These are phyloP conservation scores for Phytophthora podocarpi DNA, from an alignment of 352 stramenopile species.

Conservation along the genomic window DNA sequence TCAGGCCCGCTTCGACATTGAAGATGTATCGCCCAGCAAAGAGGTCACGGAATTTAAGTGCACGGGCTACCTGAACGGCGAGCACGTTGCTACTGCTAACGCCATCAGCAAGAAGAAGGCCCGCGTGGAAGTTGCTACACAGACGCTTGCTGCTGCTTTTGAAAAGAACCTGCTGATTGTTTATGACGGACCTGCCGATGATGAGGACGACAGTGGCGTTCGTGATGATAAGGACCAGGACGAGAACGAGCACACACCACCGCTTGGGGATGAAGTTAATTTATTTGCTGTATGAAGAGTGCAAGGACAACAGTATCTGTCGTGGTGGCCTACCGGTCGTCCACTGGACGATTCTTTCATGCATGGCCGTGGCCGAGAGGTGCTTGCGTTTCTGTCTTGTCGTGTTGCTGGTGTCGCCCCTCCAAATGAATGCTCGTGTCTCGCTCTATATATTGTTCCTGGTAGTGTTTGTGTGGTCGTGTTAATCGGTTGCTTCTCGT, in stretches of 20 bases:
- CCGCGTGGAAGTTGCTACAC: constrained; percentile 47
- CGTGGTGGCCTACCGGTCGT: not conserved
- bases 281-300: constrained; percentile 24
- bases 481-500: constrained; percentile 24
- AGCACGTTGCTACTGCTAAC: constrained; percentile 34
- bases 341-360: constrained; percentile 1
- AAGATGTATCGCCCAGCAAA: constrained; percentile 51
- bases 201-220: constrained; percentile 27
- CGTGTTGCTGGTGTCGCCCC: constrained; percentile 6
- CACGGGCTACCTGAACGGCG: constrained; percentile 52
- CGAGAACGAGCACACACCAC: constrained; percentile 7
- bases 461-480: constrained; percentile 12
- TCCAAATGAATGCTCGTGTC: constrained; percentile 32
- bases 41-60: constrained; percentile 56
- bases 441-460: constrained; percentile 36
- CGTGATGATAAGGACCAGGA: constrained; percentile 31
- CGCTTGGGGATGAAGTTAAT: constrained; percentile 28
- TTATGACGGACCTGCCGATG: constrained; percentile 39
- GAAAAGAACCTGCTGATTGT: constrained; percentile 54
- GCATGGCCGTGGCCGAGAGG: not conserved
- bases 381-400: constrained; percentile 1
- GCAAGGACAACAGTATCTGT: constrained; percentile 8
- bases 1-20: constrained; percentile 47
- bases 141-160: constrained; percentile 80
- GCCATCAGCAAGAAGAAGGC: constrained; percentile 89